Evolutionary conservation across 805 yeast species (phyloP).

Genomic region (Pichia ethanolica): DNA sequence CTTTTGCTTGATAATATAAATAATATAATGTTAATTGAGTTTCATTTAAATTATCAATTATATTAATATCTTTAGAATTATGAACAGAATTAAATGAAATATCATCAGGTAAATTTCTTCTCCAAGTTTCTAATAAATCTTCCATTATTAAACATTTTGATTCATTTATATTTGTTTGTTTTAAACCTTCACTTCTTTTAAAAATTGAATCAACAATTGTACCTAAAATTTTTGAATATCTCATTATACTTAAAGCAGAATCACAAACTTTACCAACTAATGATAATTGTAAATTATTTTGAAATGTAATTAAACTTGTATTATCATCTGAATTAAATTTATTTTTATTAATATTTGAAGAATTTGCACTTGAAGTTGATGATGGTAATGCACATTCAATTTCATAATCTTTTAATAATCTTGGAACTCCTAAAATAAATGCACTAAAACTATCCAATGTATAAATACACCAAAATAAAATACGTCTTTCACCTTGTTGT

Average conservation of each 20-base stretch:
- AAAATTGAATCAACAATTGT: slow-evolving; percentile 64
- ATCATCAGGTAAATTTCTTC: slow-evolving; percentile 55
- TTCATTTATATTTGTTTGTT: slow-evolving; percentile 24
- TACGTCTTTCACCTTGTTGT: slow-evolving; percentile 78
- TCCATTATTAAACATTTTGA: slow-evolving; percentile 37
- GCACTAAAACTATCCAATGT: slow-evolving; percentile 70
- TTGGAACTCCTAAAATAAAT: slow-evolving; percentile 73
- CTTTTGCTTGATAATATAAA: slow-evolving; percentile 54
- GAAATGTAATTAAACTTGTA: slow-evolving; percentile 48
- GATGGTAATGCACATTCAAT: slow-evolving; percentile 84
- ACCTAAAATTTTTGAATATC: slow-evolving; percentile 67
- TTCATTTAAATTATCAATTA: slow-evolving; percentile 29
- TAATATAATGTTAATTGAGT: slow-evolving; percentile 48
- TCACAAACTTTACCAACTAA: slow-evolving; percentile 66
- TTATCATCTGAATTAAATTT: slow-evolving; percentile 34
- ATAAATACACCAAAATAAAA: slow-evolving; percentile 79
- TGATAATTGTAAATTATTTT: slow-evolving; percentile 47
- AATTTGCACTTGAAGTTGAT: slow-evolving; percentile 29
- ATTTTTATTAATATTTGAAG: slow-evolving; percentile 19
- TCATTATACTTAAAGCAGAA: slow-evolving; percentile 55
- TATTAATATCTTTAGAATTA: slow-evolving; percentile 41
- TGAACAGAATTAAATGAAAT: slow-evolving; percentile 56
- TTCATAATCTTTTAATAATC: slow-evolving; percentile 71
- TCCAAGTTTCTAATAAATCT: slow-evolving; percentile 72
- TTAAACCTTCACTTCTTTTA: slow-evolving; percentile 40